Conservation (phyloP, 192 early-diverging fungal genomes). For the Coemansia sp. region DNA sequence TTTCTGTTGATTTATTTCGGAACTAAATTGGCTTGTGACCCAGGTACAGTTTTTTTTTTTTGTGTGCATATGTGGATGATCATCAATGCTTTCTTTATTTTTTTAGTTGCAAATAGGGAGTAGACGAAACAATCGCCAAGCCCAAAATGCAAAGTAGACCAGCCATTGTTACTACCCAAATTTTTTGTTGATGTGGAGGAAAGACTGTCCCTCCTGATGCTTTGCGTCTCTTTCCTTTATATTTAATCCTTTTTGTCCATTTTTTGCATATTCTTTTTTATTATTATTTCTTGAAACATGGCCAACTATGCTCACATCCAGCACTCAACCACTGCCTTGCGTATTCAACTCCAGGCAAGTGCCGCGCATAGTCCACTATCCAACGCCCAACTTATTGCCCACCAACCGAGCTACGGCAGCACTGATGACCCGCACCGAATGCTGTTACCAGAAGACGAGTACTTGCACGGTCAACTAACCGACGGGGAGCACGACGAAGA, state of each 20-base stretch:
- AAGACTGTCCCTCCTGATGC: background rate
- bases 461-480: background rate
- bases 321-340: constrained; percentile 14
- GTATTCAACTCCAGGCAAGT: constrained; percentile 3
- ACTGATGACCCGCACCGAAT: constrained; percentile 1
- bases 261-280: background rate
- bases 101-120: background rate
- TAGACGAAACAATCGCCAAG: background rate
- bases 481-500: background rate
- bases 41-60: background rate
- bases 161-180: background rate
- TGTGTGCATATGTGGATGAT: background rate
- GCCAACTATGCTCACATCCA: constrained; percentile 19
- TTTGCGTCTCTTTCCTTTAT: background rate
- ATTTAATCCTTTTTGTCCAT: background rate
- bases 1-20: background rate
- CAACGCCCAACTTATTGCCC: background rate
- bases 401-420: background rate
- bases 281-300: background rate
- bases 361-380: background rate
- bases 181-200: constrained; percentile 1
- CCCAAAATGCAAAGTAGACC: background rate
- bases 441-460: background rate
- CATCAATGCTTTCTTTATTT: background rate
- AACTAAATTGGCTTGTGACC: background rate